phyloP scores from a whole-genome alignment of 371 early-diverging fungal species.

The Mortierella sp. region DNA sequence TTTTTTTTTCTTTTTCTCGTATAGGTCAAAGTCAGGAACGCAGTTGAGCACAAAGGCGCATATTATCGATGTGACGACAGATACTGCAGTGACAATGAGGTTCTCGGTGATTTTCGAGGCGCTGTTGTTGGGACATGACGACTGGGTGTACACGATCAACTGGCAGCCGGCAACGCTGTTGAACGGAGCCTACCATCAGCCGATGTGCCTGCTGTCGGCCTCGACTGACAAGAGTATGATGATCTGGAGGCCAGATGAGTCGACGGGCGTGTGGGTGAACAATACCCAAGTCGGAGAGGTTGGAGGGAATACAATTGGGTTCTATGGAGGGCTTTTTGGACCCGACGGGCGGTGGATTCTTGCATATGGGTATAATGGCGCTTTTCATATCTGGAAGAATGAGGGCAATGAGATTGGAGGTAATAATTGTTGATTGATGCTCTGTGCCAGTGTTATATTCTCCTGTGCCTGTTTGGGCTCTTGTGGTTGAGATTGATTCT shows the following conservation, averaged over 20 bases:
- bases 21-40: slow-evolving; percentile 62
- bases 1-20: neutral
- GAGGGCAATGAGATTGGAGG: slow-evolving; percentile 59
- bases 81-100: slow-evolving; percentile 42
- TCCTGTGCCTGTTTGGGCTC: too few species aligned
- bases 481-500: too few species aligned
- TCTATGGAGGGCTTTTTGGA: slow-evolving; percentile 84
- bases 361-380: slow-evolving; percentile 90
- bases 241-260: slow-evolving; percentile 89
- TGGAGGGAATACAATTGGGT: slow-evolving; percentile 88
- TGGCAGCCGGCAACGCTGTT: slow-evolving; percentile 72
- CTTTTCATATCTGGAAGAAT: slow-evolving; percentile 89
- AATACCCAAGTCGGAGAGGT: slow-evolving; percentile 92
- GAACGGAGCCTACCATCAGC: slow-evolving; percentile 65
- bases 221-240: slow-evolving; percentile 95
- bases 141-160: slow-evolving; percentile 91
- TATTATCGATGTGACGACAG: slow-evolving; percentile 65
- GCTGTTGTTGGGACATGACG: slow-evolving; percentile 95
- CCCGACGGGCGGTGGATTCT: slow-evolving; percentile 77
- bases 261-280: slow-evolving; percentile 90
- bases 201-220: slow-evolving; percentile 84
- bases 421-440: slow-evolving; percentile 16
- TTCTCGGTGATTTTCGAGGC: slow-evolving; percentile 88
- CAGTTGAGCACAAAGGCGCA: slow-evolving; percentile 89
- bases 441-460: too few species aligned